These are phyloP conservation scores for Pseudonitzschia multiseries DNA, from an alignment of 108 stramenopile genomes.

Conservation along the genomic window DNA sequence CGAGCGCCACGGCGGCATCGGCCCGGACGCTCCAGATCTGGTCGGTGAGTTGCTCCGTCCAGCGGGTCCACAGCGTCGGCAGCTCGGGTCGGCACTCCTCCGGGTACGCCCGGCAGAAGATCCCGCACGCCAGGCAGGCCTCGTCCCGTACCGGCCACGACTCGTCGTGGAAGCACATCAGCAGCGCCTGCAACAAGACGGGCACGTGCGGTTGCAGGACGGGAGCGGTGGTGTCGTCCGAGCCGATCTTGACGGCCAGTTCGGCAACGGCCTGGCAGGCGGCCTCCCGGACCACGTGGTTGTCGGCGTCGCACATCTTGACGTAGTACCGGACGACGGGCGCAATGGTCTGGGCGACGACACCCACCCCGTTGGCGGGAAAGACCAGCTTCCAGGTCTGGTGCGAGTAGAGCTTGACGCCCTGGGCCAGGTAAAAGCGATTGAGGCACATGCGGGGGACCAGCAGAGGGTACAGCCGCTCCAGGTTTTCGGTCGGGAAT, in stretches of 20 bases:
- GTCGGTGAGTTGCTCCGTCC: conserved; percentile 94
- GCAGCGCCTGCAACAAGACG: conserved; percentile 79
- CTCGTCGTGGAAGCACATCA: conserved; percentile 97
- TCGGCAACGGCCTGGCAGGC: conserved; percentile 96
- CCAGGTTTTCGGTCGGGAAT: conserved; percentile 29
- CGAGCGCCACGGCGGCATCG: conserved; percentile 92
- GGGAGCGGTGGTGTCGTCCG: conserved; percentile 14
- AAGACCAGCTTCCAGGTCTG: conserved; percentile 92
- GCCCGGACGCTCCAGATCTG: conserved; percentile 97
- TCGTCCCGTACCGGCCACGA: conserved; percentile 98
- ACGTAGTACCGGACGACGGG: conserved; percentile 91
- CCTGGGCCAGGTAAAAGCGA: conserved; percentile 96
- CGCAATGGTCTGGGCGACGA: conserved; percentile 79
- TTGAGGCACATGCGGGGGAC: conserved; percentile 97
- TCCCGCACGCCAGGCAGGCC: conserved; percentile 94
- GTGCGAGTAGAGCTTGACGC: conserved; percentile 92
- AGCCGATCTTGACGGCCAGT: conserved; percentile 84
- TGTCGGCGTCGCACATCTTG: conserved; percentile 90
- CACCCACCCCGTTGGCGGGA: conserved; percentile 59
- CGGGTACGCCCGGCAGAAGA: conserved; percentile 80
- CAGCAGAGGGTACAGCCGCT: conserved; percentile 56
- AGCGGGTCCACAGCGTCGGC: conserved; percentile 80
- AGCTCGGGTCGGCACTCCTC: conserved; percentile 87
- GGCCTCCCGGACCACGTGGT: conserved; percentile 95
- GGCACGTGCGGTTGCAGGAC: conserved; percentile 70